Base-by-base conservation (phyloP, 176 grass and related monocot species). In the Carex kokanica region DNA sequence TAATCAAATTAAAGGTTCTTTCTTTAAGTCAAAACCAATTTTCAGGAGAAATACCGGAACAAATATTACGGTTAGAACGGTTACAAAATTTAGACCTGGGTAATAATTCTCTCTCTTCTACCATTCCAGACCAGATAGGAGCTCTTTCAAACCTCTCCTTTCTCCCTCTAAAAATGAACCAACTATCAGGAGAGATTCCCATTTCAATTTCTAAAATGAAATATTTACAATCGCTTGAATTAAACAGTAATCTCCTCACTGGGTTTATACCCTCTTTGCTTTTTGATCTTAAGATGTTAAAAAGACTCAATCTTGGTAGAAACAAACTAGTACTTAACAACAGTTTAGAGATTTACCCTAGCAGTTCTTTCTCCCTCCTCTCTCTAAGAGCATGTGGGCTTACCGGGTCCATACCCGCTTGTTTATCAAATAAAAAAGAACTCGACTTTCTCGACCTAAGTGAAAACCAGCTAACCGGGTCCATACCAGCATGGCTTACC, bases 391-490 rank as follows among this genome's bases (percentile, higher is more conserved):
- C 43, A 17, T 86, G 62, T 81, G 84, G 75, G 29, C 51, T 86
- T 27, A 53, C 24, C 25, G 60, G 77, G 55, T 54, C 55, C 13
- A 49, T 85, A 58, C 84, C 84, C 0, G 10, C 14, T 25, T 81
- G 84, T 77, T 63, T 86, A 80, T 70, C 47, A n/a, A 31, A 27
- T 20, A 77, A 86, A 49, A 81, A 86, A 8, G 47, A 80, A 25
- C 74, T 86, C 6, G 84, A 80, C 74, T 85, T 86, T 49, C 67
- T 86, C 10, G 84, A 86, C 78, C 34, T 86, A 70, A 86, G 84
- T 55, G 60, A 80, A 38, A 86, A 86, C 60, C 61, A 80, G 47
- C 61, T 86, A 15, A 79, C 36, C 2, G 74, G 74, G 41, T 61
- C 60, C 24, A 80, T 86, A 21, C 47, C 84, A 68, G 40, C 41